phyloP scores from a whole-genome alignment of 768 basidiomycete species.

The Collybia sordida region DNA sequence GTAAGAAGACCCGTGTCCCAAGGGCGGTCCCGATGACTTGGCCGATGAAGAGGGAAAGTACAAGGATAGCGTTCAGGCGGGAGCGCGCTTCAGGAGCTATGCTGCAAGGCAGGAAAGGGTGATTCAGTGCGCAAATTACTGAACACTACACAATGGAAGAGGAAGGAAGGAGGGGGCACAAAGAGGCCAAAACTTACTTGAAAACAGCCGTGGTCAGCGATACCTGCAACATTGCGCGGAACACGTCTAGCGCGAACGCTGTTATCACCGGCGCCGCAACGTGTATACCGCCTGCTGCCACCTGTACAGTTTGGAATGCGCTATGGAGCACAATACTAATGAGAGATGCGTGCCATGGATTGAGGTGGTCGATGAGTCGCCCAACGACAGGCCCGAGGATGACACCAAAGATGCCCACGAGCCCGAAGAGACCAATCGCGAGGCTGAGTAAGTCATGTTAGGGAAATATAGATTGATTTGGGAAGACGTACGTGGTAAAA shows the following conservation, averaged over 20 bases:
- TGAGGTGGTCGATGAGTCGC: constrained; percentile 59
- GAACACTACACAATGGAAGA: no score
- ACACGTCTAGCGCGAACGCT: constrained; percentile 59
- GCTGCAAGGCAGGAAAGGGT: constrained; percentile 11
- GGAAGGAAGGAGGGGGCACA: background rate
- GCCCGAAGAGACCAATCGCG: constrained; percentile 68
- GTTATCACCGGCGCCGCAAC: constrained; percentile 60
- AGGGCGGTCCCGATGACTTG: constrained; percentile 73
- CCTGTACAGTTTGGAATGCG: constrained; percentile 52
- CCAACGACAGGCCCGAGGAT: constrained; percentile 67
- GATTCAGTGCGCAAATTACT: no score
- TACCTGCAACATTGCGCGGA: constrained; percentile 63
- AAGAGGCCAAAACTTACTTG: constrained; percentile 25
- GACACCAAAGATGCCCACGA: constrained; percentile 70
- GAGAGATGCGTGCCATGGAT: constrained; percentile 75
- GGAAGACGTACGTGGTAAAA: constrained; percentile 61
- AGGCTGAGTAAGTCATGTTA: constrained; percentile 33
- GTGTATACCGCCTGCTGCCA: constrained; percentile 56
- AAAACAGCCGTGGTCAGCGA: constrained; percentile 52
- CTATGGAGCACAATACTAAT: constrained; percentile 43
- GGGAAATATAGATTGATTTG: background rate
- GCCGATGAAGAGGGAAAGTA: constrained; percentile 66
- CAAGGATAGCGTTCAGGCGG: constrained; percentile 65
- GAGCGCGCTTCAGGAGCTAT: constrained; percentile 43
- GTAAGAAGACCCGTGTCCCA: constrained; percentile 61